Evolutionary conservation across 371 early-diverging fungal genomes (phyloP).

Genomic region (Saksenaea oblongispora): DNA sequence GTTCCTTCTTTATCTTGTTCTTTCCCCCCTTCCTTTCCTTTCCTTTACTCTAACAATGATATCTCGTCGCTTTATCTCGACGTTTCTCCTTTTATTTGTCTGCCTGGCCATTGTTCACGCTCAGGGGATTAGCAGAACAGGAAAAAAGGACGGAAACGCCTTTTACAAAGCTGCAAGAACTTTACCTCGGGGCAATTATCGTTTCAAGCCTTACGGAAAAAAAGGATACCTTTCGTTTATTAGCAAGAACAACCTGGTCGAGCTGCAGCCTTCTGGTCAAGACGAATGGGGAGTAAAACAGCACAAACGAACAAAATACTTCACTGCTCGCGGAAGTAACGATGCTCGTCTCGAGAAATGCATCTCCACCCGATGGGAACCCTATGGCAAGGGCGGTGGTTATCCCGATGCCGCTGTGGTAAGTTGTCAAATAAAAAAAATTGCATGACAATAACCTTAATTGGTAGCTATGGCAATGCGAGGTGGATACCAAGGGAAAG

Average conservation of each 20-base stretch:
- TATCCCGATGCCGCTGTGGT: slow-evolving; percentile 40
- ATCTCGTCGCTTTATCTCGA: slow-evolving; percentile 5
- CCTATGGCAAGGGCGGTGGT: slow-evolving; percentile 19
- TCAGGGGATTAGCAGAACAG: slow-evolving; percentile 31
- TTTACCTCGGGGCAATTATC: slow-evolving; percentile 18
- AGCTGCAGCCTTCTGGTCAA: slow-evolving; percentile 5
- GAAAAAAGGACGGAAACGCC: slow-evolving; percentile 29
- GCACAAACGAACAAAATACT: slow-evolving; percentile 28
- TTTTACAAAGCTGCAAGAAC: slow-evolving; percentile 19
- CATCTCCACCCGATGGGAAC: slow-evolving; percentile 39
- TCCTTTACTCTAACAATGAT: slow-evolving; percentile 8
- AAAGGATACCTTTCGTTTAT: slow-evolving; percentile 16
- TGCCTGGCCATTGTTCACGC: slow-evolving; percentile 13
- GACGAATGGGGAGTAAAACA: slow-evolving; percentile 21
- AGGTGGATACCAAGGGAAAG: slow-evolving; percentile 19
- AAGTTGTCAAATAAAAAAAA: not conserved
- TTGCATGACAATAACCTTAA: not conserved
- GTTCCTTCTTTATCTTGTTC: slow-evolving; percentile 5
- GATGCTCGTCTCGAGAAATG: slow-evolving; percentile 28
- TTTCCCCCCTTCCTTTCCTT: slow-evolving; percentile 6
- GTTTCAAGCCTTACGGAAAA: slow-evolving; percentile 17
- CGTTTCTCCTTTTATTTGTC: not conserved
- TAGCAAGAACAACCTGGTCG: slow-evolving; percentile 19
- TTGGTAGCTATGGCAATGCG: slow-evolving; percentile 39
- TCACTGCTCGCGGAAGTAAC: slow-evolving; percentile 26